A percentile compares a stretch with the other conserved stretches of the same genome.
phyloP scores from a whole-genome alignment of 78 protist genomes.

The Cavenderia fasciculata region DNA sequence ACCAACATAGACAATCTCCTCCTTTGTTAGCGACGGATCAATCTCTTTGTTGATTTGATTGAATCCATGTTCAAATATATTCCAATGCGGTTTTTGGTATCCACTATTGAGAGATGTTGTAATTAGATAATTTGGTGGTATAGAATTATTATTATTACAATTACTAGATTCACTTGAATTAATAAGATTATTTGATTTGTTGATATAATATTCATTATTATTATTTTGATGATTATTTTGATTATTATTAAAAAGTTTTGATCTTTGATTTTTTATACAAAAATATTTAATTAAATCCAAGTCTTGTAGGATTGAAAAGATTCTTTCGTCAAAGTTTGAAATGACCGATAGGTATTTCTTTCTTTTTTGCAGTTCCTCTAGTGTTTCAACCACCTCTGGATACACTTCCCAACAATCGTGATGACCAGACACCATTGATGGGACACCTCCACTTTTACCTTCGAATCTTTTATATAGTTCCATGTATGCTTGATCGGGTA shows the following conservation, averaged over 20 bases:
- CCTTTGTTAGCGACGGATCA: background rate
- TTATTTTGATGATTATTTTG: background rate
- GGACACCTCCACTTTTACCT: background rate
- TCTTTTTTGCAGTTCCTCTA: background rate
- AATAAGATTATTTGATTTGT: background rate
- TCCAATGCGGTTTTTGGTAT: constrained; percentile 10
- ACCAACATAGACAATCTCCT: constrained; percentile 25
- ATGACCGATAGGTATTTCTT: constrained; percentile 1
- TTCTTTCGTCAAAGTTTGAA: constrained; percentile 61
- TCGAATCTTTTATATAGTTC: constrained; percentile 8
- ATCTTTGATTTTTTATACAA: background rate
- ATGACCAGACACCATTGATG: background rate
- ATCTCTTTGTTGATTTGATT: background rate
- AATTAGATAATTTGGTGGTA: too few species aligned
- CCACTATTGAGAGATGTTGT: constrained; percentile 41
- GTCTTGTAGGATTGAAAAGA: background rate
- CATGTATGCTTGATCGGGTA: background rate
- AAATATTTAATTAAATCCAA: background rate
- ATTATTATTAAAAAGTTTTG: background rate
- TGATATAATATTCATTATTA: background rate
- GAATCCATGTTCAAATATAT: background rate
- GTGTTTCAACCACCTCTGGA: constrained; percentile 29
- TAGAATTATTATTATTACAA: background rate
- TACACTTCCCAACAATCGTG: constrained; percentile 51
- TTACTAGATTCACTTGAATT: background rate